A percentile compares a stretch with the other conserved stretches of the same genome.
phyloP scores from a whole-genome alignment of 805 yeast genomes.

The Zygosaccharomyces gambellarensis region DNA sequence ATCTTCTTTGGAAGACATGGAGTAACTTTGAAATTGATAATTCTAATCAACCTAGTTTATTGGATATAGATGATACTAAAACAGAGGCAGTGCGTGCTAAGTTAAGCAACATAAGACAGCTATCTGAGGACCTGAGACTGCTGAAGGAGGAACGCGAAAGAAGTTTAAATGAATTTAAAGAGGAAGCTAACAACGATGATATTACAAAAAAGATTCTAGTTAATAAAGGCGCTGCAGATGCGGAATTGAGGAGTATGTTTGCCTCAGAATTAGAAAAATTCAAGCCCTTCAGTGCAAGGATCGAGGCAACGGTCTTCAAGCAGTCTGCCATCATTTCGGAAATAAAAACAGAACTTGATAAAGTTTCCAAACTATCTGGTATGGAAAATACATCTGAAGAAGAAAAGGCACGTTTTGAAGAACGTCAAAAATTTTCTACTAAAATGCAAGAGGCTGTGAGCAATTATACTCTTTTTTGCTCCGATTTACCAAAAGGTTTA shows the following conservation, averaged over 20 bases:
- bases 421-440: constrained; percentile 36
- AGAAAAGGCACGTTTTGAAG: constrained; percentile 34
- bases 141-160: constrained; percentile 60
- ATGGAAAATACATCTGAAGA: constrained; percentile 40
- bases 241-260: constrained; percentile 58
- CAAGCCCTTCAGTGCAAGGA: constrained; percentile 57
- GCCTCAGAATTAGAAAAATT: constrained; percentile 73
- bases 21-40: constrained; percentile 16
- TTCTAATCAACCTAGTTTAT: constrained; percentile 39
- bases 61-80: constrained; percentile 61
- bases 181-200: constrained; percentile 72
- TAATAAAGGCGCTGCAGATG: constrained; percentile 53
- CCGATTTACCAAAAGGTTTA: constrained; percentile 58
- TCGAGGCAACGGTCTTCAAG: constrained; percentile 61
- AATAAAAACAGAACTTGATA: constrained; percentile 44
- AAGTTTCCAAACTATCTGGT: constrained; percentile 42
- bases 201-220: constrained; percentile 69
- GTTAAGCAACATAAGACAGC: constrained; percentile 50
- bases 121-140: constrained; percentile 55
- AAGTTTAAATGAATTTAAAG: constrained; percentile 61
- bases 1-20: constrained; percentile 39
- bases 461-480: constrained; percentile 52
- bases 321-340: constrained; percentile 53
- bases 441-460: constrained; percentile 47
- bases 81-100: constrained; percentile 33